phyloP scores from a whole-genome alignment of 331 rosid genomes.

The Acacia concinna region DNA sequence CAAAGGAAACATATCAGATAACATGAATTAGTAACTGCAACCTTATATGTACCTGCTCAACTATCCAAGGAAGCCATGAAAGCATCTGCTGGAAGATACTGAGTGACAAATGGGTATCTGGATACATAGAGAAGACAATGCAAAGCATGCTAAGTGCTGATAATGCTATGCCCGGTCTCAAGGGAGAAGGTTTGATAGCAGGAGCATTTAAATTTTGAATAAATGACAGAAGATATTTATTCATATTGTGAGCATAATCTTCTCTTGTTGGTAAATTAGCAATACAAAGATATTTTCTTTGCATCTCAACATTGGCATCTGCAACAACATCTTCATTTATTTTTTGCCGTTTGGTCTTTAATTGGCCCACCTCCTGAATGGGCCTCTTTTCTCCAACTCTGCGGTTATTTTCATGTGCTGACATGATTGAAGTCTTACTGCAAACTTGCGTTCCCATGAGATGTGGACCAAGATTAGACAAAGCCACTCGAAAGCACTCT shows the following conservation, averaged over 20 bases:
- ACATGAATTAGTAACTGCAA: constrained; percentile 32
- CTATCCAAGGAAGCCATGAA: constrained; percentile 86
- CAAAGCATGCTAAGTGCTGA: constrained; percentile 87
- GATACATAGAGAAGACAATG: constrained; percentile 64
- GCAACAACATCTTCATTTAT: constrained; percentile 47
- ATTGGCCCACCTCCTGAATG: constrained; percentile 47
- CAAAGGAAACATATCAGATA: constrained; percentile 24
- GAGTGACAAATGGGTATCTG: constrained; percentile 62
- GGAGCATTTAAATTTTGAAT: constrained; percentile 54
- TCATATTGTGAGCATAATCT: constrained; percentile 64
- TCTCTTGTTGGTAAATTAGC: constrained; percentile 52
- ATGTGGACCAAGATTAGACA: constrained; percentile 70
- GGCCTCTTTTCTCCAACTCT: constrained; percentile 74
- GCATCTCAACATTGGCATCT: constrained; percentile 43
- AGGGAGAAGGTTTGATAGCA: constrained; percentile 38
- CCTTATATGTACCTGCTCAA: constrained; percentile 63
- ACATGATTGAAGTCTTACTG: constrained; percentile 23
- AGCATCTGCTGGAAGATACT: constrained; percentile 70
- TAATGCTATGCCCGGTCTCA: constrained; percentile 61
- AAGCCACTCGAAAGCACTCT: constrained; percentile 76
- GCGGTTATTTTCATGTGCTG: constrained; percentile 33
- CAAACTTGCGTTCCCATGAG: constrained; percentile 47
- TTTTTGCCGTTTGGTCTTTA: constrained; percentile 60
- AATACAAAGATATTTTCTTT: constrained; percentile 38
- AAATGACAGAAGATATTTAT: constrained; percentile 54